Conservation (phyloP, 2,329 filamentous ascomycete genomes). For the Trichoderma breve region DNA sequence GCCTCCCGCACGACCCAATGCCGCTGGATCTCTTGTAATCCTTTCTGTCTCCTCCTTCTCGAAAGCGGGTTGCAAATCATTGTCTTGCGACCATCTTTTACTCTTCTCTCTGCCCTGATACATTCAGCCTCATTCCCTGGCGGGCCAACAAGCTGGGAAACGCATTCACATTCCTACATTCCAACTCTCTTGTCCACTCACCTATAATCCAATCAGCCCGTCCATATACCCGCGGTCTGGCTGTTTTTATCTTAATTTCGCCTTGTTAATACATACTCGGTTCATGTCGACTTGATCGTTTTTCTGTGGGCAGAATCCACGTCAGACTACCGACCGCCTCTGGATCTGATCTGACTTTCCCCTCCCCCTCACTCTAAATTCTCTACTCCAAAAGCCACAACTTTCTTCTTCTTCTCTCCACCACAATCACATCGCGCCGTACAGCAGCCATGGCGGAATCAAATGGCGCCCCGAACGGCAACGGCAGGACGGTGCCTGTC, state of each 20-base stretch:
- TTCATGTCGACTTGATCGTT: conserved; percentile 4
- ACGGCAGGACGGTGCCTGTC: conserved; percentile 51
- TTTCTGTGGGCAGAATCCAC: background rate
- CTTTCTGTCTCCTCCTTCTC: background rate
- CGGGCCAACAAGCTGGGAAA: conserved; percentile 18
- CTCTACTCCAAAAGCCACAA: background rate
- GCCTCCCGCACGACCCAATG: background rate
- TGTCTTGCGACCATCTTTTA: background rate
- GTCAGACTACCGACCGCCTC: conserved; percentile 4
- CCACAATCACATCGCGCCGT: background rate
- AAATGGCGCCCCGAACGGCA: conserved; percentile 38
- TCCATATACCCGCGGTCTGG: background rate
- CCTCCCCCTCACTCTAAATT: background rate
- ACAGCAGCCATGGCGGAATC: conserved; percentile 47
- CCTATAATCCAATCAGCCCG: background rate
- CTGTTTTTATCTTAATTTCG: background rate
- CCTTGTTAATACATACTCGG: background rate
- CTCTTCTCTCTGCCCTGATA: background rate
- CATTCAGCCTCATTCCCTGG: conserved; percentile 18
- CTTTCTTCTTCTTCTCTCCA: background rate
- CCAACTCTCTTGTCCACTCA: background rate
- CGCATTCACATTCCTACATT: background rate
- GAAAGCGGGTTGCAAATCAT: conserved; percentile 1
- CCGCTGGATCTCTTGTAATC: background rate
- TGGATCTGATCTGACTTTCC: background rate